Evolutionary conservation across 257 asterid genomes (phyloP), one percentile per base, ranked within the genome.

Genomic region (Nicotiana tabacum): DNA sequence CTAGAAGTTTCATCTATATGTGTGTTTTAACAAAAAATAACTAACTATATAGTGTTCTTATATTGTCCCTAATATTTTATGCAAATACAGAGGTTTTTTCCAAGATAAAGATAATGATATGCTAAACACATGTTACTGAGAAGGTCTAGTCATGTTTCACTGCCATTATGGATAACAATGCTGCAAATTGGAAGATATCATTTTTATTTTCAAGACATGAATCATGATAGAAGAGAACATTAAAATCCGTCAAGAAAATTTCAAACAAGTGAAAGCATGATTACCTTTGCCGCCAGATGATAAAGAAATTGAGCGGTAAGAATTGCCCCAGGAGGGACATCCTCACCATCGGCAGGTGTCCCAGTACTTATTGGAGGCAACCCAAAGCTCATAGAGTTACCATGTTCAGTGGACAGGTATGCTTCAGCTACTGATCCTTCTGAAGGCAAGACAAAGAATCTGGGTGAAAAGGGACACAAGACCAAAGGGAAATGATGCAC

Each of bases 371-470:
- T 83, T 61, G 98, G 91, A 87, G 99, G 99, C 88, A 96, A 91
- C 60, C 97, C 98, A 37, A 86, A 91, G 91, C 99, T 96, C 85
- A 96, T 81, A 55, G 98, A 96, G 86, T 90, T 91, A 85, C 92
- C 98, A 83, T 88, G 92, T 85, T 91, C 91, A 82, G 89, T 16
- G 56, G 97, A 94, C 81, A 96, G 86, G 88, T 88, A 83, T 35
- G 98, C 97, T 90, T 94, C 98, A 80, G 98, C 95, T 82, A 90
- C 85, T 82, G 93, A 94, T 82, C 99, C 98, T 92, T 96, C 98
- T 84, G 99, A 93, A 89, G 99, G 99, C 85, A 96, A 87, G 89
- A 93, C 98, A 86, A 96, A 96, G 84, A 90, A 93, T 90, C 96
- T 89, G 66, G 98, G 93, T 66, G 99, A 94, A 77, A 94, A 88